These are phyloP conservation scores for Chytriomyces confervae DNA, from an alignment of 192 early-diverging fungal genomes.

Conservation along the genomic window DNA sequence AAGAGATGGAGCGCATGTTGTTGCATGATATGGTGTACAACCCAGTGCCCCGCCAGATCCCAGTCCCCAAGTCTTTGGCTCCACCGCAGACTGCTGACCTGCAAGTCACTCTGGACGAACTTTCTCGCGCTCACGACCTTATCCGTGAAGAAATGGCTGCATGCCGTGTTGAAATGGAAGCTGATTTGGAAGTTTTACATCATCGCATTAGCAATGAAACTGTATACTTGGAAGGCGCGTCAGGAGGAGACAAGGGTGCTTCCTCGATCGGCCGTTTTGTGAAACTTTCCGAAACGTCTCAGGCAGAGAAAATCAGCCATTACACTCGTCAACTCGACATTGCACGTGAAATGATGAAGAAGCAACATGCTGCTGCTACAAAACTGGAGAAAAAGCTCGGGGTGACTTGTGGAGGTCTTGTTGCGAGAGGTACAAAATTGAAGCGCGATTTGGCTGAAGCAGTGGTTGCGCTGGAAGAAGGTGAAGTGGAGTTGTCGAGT, in stretches of 20 bases:
- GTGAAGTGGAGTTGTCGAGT: constrained; percentile 20
- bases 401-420: constrained; percentile 84
- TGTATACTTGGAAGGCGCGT: constrained; percentile 2
- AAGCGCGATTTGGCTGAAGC: constrained; percentile 54
- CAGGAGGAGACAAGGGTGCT: background rate
- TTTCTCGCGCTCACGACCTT: constrained; percentile 62
- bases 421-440: constrained; percentile 69
- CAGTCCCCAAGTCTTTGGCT: constrained; percentile 30
- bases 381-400: constrained; percentile 86
- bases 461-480: constrained; percentile 35
- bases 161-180: constrained; percentile 9
- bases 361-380: constrained; percentile 73
- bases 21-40: constrained; percentile 73
- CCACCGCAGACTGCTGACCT: constrained; percentile 29
- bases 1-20: constrained; percentile 76
- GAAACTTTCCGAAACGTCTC: background rate
- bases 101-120: constrained; percentile 63
- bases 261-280: constrained; percentile 13
- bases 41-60: constrained; percentile 70
- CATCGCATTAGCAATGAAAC: background rate
- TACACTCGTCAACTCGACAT: constrained; percentile 47
- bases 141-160: constrained; percentile 56
- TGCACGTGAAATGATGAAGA: constrained; percentile 73
- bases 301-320: constrained; percentile 4
- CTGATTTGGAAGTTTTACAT: background rate